Percentiles rank a stretch among this genome's conserved stretches.
These are phyloP conservation scores for Mycosphaerella sp. DNA, from an alignment of 2,329 filamentous ascomycete genomes.

Conservation along the genomic window DNA sequence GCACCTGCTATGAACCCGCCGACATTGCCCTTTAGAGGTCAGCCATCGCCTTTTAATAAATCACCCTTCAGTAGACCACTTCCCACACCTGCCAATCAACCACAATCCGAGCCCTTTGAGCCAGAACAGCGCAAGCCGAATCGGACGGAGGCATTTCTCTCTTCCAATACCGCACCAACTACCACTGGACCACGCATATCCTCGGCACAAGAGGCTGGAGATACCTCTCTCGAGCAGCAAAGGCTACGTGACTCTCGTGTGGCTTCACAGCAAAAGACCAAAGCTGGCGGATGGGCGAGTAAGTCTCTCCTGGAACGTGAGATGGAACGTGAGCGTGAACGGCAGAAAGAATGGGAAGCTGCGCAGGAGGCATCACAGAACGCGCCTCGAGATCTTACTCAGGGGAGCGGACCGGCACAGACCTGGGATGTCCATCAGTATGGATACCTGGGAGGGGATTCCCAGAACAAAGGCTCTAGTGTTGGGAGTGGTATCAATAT, in stretches of 20 bases:
- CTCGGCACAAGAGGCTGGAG: conserved; percentile 46
- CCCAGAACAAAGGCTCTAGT: conserved; percentile 58
- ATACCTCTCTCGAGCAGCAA: conserved; percentile 42
- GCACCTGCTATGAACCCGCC: neutral
- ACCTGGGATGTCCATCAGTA: conserved; percentile 73
- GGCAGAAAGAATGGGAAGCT: conserved; percentile 75
- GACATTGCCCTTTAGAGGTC: conserved; percentile 43
- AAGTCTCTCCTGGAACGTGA: conserved; percentile 71
- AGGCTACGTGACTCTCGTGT: conserved; percentile 56
- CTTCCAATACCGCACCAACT: conserved; percentile 49
- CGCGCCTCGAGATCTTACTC: conserved; percentile 49
- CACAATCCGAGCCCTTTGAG: conserved; percentile 21
- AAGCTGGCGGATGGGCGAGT: conserved; percentile 57
- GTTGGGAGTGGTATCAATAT: conserved; percentile 58
- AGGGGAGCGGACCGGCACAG: conserved; percentile 62
- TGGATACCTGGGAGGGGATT: conserved; percentile 69
- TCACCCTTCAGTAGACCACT: conserved; percentile 26
- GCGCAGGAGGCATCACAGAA: conserved; percentile 60
- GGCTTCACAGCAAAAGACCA: conserved; percentile 55
- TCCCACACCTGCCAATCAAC: conserved; percentile 20
- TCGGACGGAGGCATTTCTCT: conserved; percentile 55
- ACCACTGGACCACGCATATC: conserved; percentile 35
- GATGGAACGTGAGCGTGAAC: conserved; percentile 72
- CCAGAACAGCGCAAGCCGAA: conserved; percentile 31
- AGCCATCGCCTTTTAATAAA: conserved; percentile 36